A percentile compares a stretch with the other conserved stretches of the same genome.
Conservation (phyloP, 2,329 filamentous ascomycete species). For the Rutstroemia sp. region DNA sequence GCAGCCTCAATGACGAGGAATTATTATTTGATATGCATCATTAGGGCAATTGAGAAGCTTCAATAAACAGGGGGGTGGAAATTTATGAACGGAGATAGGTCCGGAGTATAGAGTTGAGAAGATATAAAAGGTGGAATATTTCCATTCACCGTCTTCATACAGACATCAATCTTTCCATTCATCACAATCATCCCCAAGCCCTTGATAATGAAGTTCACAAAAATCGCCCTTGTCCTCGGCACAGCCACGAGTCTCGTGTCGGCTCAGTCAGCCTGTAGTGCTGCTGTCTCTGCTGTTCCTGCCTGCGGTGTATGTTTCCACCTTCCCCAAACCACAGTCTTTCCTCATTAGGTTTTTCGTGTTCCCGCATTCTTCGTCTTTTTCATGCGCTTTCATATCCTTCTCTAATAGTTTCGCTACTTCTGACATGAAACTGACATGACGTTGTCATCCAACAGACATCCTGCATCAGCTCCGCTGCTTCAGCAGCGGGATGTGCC, state of each 20-base stretch:
- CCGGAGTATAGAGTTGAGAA: no score
- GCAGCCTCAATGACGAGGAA: neutral
- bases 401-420: neutral
- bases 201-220: slow-evolving; percentile 1
- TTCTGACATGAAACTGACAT: neutral
- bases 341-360: neutral
- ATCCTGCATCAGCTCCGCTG: neutral
- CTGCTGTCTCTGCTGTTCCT: neutral
- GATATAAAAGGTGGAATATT: no score
- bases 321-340: neutral
- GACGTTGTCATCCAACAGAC: neutral
- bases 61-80: no score
- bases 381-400: neutral
- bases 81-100: no score
- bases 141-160: no score
- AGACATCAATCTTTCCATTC: neutral
- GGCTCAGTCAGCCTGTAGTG: slow-evolving; percentile 1
- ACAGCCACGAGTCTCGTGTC: neutral
- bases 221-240: neutral
- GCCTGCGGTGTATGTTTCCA: slow-evolving; percentile 1
- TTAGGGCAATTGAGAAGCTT: neutral
- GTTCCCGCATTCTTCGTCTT: no score
- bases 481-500: neutral
- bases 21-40: neutral
- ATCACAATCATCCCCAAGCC: neutral